A percentile compares a stretch with the other conserved stretches of the same genome.
phyloP scores from a whole-genome alignment of 768 basidiomycete genomes.

The Botryobasidium botryosum region DNA sequence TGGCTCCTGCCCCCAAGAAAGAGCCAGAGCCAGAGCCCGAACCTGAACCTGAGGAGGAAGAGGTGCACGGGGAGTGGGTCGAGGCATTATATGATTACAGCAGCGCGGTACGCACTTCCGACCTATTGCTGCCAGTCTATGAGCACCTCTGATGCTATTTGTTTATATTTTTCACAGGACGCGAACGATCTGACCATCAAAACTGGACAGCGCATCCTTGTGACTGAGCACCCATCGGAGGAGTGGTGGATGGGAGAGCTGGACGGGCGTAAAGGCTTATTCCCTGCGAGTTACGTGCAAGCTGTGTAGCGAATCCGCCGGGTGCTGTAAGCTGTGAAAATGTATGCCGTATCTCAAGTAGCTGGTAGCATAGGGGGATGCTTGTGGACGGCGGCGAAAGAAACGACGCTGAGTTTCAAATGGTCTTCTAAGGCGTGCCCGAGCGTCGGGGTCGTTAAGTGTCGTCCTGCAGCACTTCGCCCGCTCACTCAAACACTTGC shows the following conservation, averaged over 20 bases:
- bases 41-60: constrained; percentile 4
- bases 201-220: constrained; percentile 21
- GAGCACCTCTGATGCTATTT: background rate
- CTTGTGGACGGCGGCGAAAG: too few relatives aligned
- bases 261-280: constrained; percentile 21
- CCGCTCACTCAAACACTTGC: too few relatives aligned
- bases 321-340: too few relatives aligned
- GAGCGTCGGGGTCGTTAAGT: too few relatives aligned
- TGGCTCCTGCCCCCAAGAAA: too few relatives aligned
- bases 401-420: too few relatives aligned
- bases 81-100: constrained; percentile 10
- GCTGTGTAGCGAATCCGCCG: too few relatives aligned
- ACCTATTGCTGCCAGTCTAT: background rate
- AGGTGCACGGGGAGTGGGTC: constrained; percentile 8
- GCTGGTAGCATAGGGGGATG: too few relatives aligned
- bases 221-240: constrained; percentile 20
- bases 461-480: too few relatives aligned
- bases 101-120: constrained; percentile 8
- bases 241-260: constrained; percentile 26
- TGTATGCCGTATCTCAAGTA: too few relatives aligned
- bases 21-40: background rate
- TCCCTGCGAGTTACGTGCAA: constrained; percentile 18
- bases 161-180: constrained; percentile 1
- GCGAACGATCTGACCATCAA: constrained; percentile 22
- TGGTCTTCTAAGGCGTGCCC: too few relatives aligned